phyloP scores from a whole-genome alignment of 2,329 filamentous ascomycete species.

The Aspergillus caelatus region DNA sequence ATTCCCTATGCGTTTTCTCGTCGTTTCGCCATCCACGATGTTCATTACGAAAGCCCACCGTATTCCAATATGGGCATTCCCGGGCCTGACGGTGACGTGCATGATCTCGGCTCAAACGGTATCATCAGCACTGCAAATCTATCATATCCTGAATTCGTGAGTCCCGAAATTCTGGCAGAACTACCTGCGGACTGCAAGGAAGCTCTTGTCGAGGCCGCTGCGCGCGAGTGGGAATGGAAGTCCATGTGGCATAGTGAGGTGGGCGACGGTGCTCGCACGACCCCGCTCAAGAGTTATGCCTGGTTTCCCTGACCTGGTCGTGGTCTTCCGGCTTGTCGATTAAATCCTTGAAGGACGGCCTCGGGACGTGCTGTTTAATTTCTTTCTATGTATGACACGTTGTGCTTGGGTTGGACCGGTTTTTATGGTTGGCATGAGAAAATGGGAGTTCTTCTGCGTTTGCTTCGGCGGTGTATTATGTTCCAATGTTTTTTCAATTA shows the following conservation, averaged over 20 bases:
- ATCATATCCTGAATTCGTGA: constrained; percentile 40
- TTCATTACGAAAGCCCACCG: constrained; percentile 60
- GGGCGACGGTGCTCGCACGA: constrained; percentile 49
- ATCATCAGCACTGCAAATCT: constrained; percentile 40
- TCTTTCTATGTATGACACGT: constrained; percentile 8
- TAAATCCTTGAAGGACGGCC: background rate
- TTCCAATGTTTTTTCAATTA: constrained; percentile 5
- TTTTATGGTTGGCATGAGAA: constrained; percentile 21
- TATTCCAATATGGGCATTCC: constrained; percentile 62
- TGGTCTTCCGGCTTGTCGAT: background rate
- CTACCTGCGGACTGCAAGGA: constrained; percentile 61
- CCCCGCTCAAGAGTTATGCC: constrained; percentile 41
- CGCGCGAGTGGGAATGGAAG: constrained; percentile 72
- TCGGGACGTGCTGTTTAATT: background rate
- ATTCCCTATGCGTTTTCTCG: constrained; percentile 62
- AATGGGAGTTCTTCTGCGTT: constrained; percentile 20
- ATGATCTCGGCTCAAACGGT: constrained; percentile 46
- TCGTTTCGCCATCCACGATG: constrained; percentile 66
- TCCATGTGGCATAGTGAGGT: constrained; percentile 72
- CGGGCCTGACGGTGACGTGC: constrained; percentile 48
- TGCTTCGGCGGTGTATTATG: background rate
- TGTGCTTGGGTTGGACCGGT: constrained; percentile 20
- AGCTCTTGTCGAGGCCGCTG: constrained; percentile 70
- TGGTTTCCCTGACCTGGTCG: constrained; percentile 37
- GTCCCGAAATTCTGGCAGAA: constrained; percentile 45